Conservation (phyloP, 768 basidiomycete genomes). For the Pilatotrama ljubarskyi region DNA sequence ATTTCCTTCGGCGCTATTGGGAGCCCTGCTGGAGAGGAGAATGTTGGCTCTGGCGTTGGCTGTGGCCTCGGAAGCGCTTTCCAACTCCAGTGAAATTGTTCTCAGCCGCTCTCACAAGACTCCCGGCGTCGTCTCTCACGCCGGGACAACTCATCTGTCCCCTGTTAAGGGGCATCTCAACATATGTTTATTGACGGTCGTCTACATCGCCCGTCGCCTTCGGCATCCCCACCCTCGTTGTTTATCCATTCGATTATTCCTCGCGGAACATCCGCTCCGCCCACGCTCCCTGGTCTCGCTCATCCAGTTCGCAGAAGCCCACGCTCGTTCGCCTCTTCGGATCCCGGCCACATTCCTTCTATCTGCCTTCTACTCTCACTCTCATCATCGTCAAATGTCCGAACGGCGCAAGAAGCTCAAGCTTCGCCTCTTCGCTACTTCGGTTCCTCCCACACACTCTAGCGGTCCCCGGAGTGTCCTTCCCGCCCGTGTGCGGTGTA, state of each 20-base stretch:
- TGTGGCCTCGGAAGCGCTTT: slow-evolving; percentile 69
- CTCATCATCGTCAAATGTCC: neutral
- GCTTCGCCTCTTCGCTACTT: neutral
- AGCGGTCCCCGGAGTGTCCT: slow-evolving; percentile 2
- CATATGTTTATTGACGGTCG: slow-evolving; percentile 12
- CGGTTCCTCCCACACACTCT: neutral
- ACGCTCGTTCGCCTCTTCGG: slow-evolving; percentile 3
- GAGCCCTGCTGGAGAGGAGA: slow-evolving; percentile 39
- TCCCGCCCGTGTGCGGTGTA: slow-evolving; percentile 11
- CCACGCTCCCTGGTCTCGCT: slow-evolving; percentile 7
- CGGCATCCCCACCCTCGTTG: slow-evolving; percentile 8
- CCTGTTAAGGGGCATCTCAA: neutral
- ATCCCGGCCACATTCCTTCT: neutral
- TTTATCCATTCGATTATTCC: slow-evolving; percentile 2
- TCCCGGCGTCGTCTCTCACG: neutral
- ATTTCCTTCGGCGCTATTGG: slow-evolving; percentile 67
- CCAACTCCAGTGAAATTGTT: slow-evolving; percentile 50
- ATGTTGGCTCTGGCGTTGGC: slow-evolving; percentile 34
- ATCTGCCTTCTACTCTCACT: neutral
- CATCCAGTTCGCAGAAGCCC: neutral
- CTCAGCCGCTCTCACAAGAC: neutral
- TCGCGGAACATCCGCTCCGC: neutral
- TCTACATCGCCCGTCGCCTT: slow-evolving; percentile 1
- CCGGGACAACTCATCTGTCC: neutral
- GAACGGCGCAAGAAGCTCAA: neutral